Base-by-base conservation (phyloP, 2,329 filamentous ascomycete species). In the Colletotrichum echinochloae region DNA sequence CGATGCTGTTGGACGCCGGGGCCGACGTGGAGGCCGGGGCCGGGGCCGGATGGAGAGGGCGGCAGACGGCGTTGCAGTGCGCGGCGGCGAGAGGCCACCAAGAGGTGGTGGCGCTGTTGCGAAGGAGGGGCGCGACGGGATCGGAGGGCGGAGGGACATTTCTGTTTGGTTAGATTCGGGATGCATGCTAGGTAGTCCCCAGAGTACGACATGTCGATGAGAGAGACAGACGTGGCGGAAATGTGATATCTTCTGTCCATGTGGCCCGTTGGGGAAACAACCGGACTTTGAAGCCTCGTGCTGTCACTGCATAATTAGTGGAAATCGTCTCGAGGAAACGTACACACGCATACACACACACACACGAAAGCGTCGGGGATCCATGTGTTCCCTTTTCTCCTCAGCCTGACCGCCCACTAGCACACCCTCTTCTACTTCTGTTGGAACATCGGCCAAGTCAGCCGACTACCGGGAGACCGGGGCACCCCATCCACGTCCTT, bases 71-170 rank as follows among this genome's bases (percentile, higher is more conserved):
- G 11, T 56, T 81, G 28, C 79, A 81, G 66, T 78, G 74, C 3
- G 80, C 79, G 18, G 73, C 74, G 11, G 71, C 86, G 0, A 79
- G 77, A 1, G 78, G 80, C 0, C 78, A 82, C 3, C 77, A 83
- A 55, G 80, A 80, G 12, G 74, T 85, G 35, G 75, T 86, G 3
- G 77, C 82, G 65, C 77, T 80, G 6, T 72, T 87, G 66, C 78
- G 78, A 39, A 78, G 78, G 5, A 78, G 78, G 3, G 84, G 84
- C 0, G 76, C 77, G 48, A 68, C 54, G 69, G 65, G 65, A 41
- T 37, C n/a, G 55, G 69, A 69, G 56, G 69, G 54, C 41, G 69
- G 60, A 69, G 69, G 69, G 59, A 41, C 35, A 20, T 54, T 69
- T 57, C 12, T 71, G 26, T 71, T 71, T 60, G 69, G 49, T 63